Percentiles rank a stretch among this genome's conserved stretches.
phyloP scores from a whole-genome alignment of 78 protist species.

The Creolimax fragrantissima region DNA sequence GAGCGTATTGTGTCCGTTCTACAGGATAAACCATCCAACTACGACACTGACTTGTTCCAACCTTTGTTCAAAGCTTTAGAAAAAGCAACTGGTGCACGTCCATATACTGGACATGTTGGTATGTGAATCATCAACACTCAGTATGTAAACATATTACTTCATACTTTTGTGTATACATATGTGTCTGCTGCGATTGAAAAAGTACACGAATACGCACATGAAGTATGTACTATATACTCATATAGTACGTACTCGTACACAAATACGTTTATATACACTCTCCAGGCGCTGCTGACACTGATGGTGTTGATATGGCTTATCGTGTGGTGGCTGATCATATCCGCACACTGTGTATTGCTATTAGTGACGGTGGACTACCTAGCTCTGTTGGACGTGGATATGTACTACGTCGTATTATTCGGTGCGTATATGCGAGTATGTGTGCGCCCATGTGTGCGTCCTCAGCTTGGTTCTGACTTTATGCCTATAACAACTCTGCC shows the following conservation, averaged over 20 bases:
- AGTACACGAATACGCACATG: too few species aligned
- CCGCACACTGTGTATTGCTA: constrained; percentile 86
- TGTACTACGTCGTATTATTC: constrained; percentile 89
- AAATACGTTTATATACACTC: neutral
- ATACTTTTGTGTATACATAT: neutral
- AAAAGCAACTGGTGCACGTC: constrained; percentile 48
- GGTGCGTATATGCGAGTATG: constrained; percentile 25
- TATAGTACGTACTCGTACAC: neutral
- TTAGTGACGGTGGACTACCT: constrained; percentile 94
- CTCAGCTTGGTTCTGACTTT: too few species aligned
- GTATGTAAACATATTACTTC: neutral
- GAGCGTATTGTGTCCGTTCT: constrained; percentile 84
- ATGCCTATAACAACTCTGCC: too few species aligned
- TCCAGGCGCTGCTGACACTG: constrained; percentile 68
- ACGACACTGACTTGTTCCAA: constrained; percentile 93
- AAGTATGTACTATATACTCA: too few species aligned
- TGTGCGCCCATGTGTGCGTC: too few species aligned
- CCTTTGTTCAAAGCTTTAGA: constrained; percentile 66
- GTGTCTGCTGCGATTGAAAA: too few species aligned
- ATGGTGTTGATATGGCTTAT: constrained; percentile 86
- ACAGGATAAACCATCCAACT: constrained; percentile 85
- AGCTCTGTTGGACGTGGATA: constrained; percentile 40
- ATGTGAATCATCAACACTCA: too few species aligned
- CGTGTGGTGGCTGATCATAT: constrained; percentile 97
- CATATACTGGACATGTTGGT: constrained; percentile 59